Base-by-base conservation (phyloP, 2,329 filamentous ascomycete genomes). In the Hirsutella thompsonii region DNA sequence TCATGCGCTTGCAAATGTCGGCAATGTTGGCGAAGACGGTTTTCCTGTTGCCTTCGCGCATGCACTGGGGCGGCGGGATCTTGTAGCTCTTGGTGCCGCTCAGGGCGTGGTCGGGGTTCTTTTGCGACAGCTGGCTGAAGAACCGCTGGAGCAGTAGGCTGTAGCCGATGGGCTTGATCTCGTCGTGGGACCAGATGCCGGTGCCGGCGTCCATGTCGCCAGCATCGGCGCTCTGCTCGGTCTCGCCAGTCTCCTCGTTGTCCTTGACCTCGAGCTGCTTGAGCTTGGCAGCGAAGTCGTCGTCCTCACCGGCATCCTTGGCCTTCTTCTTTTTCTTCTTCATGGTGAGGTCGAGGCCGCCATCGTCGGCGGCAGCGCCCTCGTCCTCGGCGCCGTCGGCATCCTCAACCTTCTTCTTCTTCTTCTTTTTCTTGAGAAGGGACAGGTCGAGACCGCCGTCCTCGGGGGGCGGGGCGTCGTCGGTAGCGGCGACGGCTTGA, bases 21-120 rank as follows among this genome's bases (percentile, higher is more conserved):
- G 87, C 79, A 59, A 98, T 92, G 72, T 98, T 98, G 72, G 90
- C 92, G 58, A 98, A 98, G 58, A 98, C 94, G 47, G 92, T 98
- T 81, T 94, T 94, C 79, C 94, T 93, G 80, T 98, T 98, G 63
- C 92, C 92, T 88, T 98, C 92, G 69, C 92, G 89, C 59, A 96
- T 79, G 69, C 92, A 96, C 72, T 98, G 92, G 39, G 92, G 92
- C 40, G 92, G 92, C 40, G 92, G 92, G 53, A 98, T 98, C 79
- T 96, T 96, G 79, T 96, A 98, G 66, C 84, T 93, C 74, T 88
- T 92, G 57, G 81, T 79, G 51, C 87, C 87, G 61, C 80, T 85
- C 47, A 85, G 83, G 49, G 90, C 82, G 57, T 96, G 83, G 62
- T 98, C 92, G 54, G 92, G 92, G 72, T 98, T 94, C 73, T 93